Conservation (phyloP, 1,284 basidiomycete species). For the Microstroma glucosiphilum region DNA sequence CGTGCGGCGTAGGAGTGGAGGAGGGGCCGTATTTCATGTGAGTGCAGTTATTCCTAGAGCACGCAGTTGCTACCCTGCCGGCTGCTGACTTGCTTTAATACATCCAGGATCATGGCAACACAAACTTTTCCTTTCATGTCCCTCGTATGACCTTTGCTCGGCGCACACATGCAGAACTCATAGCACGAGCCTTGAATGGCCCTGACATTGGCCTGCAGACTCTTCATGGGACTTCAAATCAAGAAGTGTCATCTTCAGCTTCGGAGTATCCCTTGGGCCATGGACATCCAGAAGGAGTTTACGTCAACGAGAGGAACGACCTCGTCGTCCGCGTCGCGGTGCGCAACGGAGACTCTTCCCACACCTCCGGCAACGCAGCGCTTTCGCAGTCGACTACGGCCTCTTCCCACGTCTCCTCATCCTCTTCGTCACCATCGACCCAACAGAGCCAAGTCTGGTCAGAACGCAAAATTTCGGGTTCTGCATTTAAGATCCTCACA, state of each 20-base stretch:
- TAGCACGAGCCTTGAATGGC: constrained; percentile 67
- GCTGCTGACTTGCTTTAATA: neutral
- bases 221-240: neutral
- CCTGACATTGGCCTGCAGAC: neutral
- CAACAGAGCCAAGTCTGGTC: constrained; percentile 6
- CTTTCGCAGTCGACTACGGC: constrained; percentile 11
- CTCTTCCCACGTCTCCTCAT: constrained; percentile 1
- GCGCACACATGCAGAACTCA: constrained; percentile 68
- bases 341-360: too few relatives aligned
- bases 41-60: constrained; percentile 56
- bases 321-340: constrained; percentile 32
- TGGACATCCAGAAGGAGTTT: constrained; percentile 22
- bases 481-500: constrained; percentile 91
- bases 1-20: constrained; percentile 80
- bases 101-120: constrained; percentile 84
- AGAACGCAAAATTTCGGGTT: constrained; percentile 75
- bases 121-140: constrained; percentile 91
- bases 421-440: too few relatives aligned
- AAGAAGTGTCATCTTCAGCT: neutral
- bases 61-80: neutral
- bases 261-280: neutral
- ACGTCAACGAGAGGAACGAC: constrained; percentile 85
- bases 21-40: constrained; percentile 88
- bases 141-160: constrained; percentile 75
- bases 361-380: constrained; percentile 55